Evolutionary conservation across 1,284 basidiomycete species (phyloP).

Genomic region (Ganoderma leucocontextum): DNA sequence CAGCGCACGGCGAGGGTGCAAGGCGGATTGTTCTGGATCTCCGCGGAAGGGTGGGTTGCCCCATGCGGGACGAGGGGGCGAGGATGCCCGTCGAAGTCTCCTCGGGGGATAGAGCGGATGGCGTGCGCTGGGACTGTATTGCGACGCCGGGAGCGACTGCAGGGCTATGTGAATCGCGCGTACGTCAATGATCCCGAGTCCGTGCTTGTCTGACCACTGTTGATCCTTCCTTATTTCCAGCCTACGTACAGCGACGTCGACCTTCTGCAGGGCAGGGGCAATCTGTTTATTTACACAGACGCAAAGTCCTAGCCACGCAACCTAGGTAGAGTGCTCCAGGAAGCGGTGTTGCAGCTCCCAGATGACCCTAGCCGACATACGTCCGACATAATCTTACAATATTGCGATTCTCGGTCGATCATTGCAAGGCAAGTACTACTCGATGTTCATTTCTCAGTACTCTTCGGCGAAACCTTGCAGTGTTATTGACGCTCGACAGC

Average conservation of each 20-base stretch:
- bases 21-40: neutral
- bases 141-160: neutral
- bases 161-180: neutral
- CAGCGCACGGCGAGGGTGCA: neutral
- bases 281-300: no score
- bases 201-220: neutral
- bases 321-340: neutral
- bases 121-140: neutral
- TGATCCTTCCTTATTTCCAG: no score
- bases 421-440: neutral
- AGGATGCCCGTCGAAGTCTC: neutral
- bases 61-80: neutral
- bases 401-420: neutral
- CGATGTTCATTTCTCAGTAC: neutral
- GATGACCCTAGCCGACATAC: neutral
- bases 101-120: neutral
- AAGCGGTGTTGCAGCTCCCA: neutral
- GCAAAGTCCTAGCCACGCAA: neutral
- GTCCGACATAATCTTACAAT: constrained; percentile 7
- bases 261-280: no score
- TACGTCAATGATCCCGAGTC: neutral
- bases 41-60: neutral
- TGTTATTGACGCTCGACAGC: neutral
- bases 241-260: no score
- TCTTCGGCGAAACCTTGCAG: neutral